Evolutionary conservation across 768 basidiomycete species (phyloP), one percentile per base, ranked within the genome.

Genomic region (Tulasnella sp.): DNA sequence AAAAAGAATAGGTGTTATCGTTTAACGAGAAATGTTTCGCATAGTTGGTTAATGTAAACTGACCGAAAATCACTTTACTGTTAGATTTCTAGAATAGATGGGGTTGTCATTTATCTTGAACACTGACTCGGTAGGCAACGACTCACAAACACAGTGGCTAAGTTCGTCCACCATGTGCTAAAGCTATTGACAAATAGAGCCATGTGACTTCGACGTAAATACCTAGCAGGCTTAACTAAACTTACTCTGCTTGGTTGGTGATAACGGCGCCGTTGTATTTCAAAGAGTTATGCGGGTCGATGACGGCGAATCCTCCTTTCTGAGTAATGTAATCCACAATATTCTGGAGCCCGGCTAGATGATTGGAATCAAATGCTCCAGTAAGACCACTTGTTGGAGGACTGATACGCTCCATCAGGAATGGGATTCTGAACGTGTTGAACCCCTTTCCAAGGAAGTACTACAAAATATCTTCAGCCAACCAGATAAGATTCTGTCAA

Each of bases 41-140:
- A 64, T 40, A 79, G 81, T 64, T 83, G 78, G 66, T 81, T 83
- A 75, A 72, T 74, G 56, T 76, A 61, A 72, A 73, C 56, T 75
- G 61, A 59, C 71, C 78, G 62, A 80, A 80, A 59, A 80, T 73
- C 55, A 79, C 77, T 24, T 70, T 64, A 54, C 53, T 52, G 67
- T 79, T 73, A 40, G 41, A 10, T 33, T 56, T 33, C 52, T 59
- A 37, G 8, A 19, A 28, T 9, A 53, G 29, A 15, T 4, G 34
- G 53, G 22, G 15, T 48, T 10, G 19, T 33, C 44, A 41, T n/a
- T 53, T 32, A 10, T 12, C 34, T 12, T 35, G 34, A 35, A 35
- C 19, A 12, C 34, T 12, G 34, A 19, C 19, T 12, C 12, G 34
- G 34, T n/a, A 24, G 4, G 35, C n/a, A 6, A 33, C 12, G 3